Evolutionary conservation across 345 rosid genomes (phyloP), one percentile per base, ranked within the genome.

Genomic region (Gossypium stocksii): DNA sequence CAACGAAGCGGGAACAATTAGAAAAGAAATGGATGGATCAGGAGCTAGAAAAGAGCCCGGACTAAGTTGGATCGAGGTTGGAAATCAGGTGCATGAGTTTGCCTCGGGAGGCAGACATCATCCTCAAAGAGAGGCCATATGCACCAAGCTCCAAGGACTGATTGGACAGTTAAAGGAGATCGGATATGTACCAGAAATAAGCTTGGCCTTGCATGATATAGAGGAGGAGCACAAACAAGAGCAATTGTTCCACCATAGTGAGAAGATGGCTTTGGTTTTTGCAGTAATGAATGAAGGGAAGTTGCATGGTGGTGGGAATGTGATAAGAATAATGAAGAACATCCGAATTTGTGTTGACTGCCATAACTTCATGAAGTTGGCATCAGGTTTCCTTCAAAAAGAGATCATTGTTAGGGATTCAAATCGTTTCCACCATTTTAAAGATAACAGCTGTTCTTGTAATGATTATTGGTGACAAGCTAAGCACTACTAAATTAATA

Each of bases 311-410:
- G 25, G 75, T 51, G 75, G 75, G 12, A 77, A 81, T 59, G 69
- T 79, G 29, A 84, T 89, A 62, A 86, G 85, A 78, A 91, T 91
- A 57, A 80, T 86, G 88, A 91, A 93, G 88, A 91, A 91, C 81
- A 90, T 90, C 29, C 83, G 94, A 19, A 90, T 91, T 4, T 91
- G 96, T 78, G 86, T 91, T 15, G 96, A 93, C 78, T 93, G 96
- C 80, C 98, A 93, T 72, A 89, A 82, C 86, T 93, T 93, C 86
- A 91, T 93, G 97, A 93, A 90, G 77, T 69, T 91, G 44, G 97
- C 93, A 0, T 84, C 98, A 43, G 77, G 76, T 76, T 80, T 86
- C 78, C 89, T 90, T 62, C 72, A 81, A 7, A 93, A 80, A 79
- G 93, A 90, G 82, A 89, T 93, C 71, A 75, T 91, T 69, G 87